Evolutionary conservation across 1,139 yeast genomes (phyloP).

Genomic region (Candida sanyaensis): DNA sequence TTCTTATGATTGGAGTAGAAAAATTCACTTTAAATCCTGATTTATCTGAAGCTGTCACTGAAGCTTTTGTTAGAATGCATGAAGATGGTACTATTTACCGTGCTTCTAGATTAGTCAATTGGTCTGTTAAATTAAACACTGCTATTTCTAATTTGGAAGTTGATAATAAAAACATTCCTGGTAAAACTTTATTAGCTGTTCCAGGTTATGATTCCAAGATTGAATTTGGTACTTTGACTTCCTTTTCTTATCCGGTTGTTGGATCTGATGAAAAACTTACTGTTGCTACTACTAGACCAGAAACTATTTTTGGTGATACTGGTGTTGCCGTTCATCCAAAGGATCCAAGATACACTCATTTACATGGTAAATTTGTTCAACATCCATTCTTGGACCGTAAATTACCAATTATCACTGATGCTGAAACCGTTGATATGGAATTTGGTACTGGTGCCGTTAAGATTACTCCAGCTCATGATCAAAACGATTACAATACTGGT

Average conservation of each 20-base stretch:
- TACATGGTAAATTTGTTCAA: constrained; percentile 88
- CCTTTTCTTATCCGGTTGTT: constrained; percentile 88
- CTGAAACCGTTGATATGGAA: constrained; percentile 97
- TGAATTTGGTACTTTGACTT: constrained; percentile 95
- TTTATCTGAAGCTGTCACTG: constrained; percentile 78
- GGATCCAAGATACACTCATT: constrained; percentile 87
- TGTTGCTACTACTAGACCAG: constrained; percentile 99
- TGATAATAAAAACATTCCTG: constrained; percentile 85
- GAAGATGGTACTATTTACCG: constrained; percentile 96
- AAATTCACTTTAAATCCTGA: constrained; percentile 88
- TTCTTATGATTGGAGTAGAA: constrained; percentile 93
- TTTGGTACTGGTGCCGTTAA: constrained; percentile 99
- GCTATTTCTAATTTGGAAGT: constrained; percentile 96
- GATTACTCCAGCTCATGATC: constrained; percentile 98
- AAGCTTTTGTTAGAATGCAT: constrained; percentile 87
- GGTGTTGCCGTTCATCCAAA: constrained; percentile 97
- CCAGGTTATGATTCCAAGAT: constrained; percentile 91
- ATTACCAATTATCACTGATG: constrained; percentile 85
- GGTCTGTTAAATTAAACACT: constrained; percentile 95
- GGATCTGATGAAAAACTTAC: constrained; percentile 83
- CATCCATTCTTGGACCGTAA: constrained; percentile 90
- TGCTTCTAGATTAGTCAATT: constrained; percentile 89
- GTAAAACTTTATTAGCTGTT: constrained; percentile 76
- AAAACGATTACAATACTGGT: constrained; percentile 95
- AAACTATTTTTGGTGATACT: constrained; percentile 96